Percentiles rank a stretch among this genome's conserved stretches.
Evolutionary conservation across 2,329 filamentous ascomycete species (phyloP).

Genomic region (Arthrobotrys pseudoclavata): DNA sequence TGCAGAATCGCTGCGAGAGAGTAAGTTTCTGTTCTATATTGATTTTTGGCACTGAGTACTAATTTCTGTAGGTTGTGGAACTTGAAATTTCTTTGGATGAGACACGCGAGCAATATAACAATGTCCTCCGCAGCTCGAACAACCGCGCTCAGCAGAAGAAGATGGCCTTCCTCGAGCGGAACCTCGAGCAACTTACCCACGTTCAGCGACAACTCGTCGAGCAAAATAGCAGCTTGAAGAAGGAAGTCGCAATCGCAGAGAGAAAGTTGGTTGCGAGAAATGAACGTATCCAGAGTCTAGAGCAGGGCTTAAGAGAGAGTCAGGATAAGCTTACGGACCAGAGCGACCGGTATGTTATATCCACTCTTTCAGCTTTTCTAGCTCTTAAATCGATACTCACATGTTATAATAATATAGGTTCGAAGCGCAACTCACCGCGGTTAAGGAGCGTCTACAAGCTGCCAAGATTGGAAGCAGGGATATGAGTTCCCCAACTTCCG

Average conservation of each 20-base stretch:
- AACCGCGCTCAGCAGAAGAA: slow-evolving; percentile 99
- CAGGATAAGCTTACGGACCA: slow-evolving; percentile 98
- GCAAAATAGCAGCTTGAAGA: slow-evolving; percentile 96
- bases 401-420: slow-evolving; percentile 74
- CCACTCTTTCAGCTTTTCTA: slow-evolving; percentile 26
- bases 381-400: slow-evolving; percentile 46
- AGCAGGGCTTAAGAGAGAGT: slow-evolving; percentile 91
- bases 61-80: slow-evolving; percentile 76
- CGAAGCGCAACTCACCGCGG: slow-evolving; percentile 93
- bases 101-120: slow-evolving; percentile 99
- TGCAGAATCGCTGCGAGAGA: slow-evolving; percentile 97
- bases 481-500: slow-evolving; percentile 73
- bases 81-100: slow-evolving; percentile 97
- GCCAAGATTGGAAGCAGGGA: slow-evolving; percentile 92
- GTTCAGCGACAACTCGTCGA: slow-evolving; percentile 98
- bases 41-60: slow-evolving; percentile 10
- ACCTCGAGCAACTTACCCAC: slow-evolving; percentile 96
- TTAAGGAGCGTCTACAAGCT: slow-evolving; percentile 96
- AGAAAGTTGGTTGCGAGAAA: slow-evolving; percentile 96
- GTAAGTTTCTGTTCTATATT: slow-evolving; percentile 65
- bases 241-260: slow-evolving; percentile 98
- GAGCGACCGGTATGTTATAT: slow-evolving; percentile 86
- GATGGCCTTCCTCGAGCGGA: slow-evolving; percentile 99
- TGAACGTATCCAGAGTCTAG: slow-evolving; percentile 94
- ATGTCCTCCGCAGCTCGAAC: slow-evolving; percentile 94